Percentiles rank a stretch among this genome's conserved stretches.
Evolutionary conservation across 1,284 basidiomycete genomes (phyloP).

Genomic region (Polyporus tsugae): DNA sequence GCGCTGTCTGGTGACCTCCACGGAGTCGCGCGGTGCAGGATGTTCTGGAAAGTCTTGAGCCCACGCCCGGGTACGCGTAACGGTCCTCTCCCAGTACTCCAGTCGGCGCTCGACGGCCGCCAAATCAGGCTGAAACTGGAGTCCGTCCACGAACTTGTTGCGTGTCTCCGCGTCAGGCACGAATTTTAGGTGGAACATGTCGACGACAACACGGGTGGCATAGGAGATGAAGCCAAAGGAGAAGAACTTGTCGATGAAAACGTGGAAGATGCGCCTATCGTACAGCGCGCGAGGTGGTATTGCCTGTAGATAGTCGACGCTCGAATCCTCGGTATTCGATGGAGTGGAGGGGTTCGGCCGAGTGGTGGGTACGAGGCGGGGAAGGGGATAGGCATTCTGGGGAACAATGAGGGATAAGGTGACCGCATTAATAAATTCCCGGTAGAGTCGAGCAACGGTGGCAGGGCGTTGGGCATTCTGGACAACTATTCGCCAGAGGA

Average conservation of each 20-base stretch:
- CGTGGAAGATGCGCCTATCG: constrained; percentile 37
- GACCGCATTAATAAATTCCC: constrained; percentile 33
- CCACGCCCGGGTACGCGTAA: not conserved
- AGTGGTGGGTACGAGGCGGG: not conserved
- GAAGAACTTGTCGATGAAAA: constrained; percentile 38
- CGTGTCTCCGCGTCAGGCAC: constrained; percentile 33
- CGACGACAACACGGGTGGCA: constrained; percentile 40
- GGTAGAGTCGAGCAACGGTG: constrained; percentile 41
- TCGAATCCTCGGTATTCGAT: not conserved
- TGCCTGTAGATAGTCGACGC: constrained; percentile 9
- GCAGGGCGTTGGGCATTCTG: constrained; percentile 18
- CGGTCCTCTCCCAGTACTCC: constrained; percentile 7
- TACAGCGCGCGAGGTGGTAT: constrained; percentile 29
- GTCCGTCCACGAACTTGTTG: constrained; percentile 7
- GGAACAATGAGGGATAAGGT: constrained; percentile 16
- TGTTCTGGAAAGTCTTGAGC: not conserved
- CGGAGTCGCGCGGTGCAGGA: not conserved
- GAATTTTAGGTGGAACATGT: constrained; percentile 46
- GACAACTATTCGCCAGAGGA: constrained; percentile 48
- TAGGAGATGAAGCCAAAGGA: constrained; percentile 5
- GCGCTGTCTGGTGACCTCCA: not conserved
- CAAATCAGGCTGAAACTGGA: not conserved
- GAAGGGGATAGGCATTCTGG: not conserved
- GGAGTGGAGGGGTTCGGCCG: not conserved
- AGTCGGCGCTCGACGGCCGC: constrained; percentile 7